phyloP scores from a whole-genome alignment of 2,329 filamentous ascomycete genomes.

The Aspergillus clavatus region DNA sequence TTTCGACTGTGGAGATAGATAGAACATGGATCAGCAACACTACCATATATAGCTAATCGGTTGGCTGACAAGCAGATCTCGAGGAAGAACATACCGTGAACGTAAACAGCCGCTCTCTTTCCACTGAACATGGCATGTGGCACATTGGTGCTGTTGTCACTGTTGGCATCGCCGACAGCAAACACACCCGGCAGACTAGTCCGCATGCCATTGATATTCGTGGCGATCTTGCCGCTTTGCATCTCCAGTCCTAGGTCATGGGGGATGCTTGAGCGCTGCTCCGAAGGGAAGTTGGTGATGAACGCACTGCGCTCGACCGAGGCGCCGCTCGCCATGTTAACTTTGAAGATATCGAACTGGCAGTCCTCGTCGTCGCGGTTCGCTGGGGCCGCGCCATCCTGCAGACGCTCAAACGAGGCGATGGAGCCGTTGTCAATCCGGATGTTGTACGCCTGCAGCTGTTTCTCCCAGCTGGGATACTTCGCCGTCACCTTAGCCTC shows the following conservation, averaged over 20 bases:
- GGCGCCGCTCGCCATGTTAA: slow-evolving; percentile 48
- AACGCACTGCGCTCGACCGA: slow-evolving; percentile 49
- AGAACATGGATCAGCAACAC: too few species aligned
- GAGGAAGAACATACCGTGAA: slow-evolving; percentile 48
- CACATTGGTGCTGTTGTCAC: slow-evolving; percentile 56
- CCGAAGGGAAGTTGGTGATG: slow-evolving; percentile 46
- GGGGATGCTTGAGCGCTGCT: slow-evolving; percentile 48
- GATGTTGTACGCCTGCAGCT: slow-evolving; percentile 49
- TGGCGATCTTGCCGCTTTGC: slow-evolving; percentile 42
- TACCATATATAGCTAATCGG: too few species aligned
- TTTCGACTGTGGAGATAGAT: slow-evolving; percentile 23
- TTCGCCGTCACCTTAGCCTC: slow-evolving; percentile 38
- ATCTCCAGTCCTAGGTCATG: slow-evolving; percentile 46
- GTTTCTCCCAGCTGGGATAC: slow-evolving; percentile 47
- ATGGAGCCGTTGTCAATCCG: slow-evolving; percentile 55
- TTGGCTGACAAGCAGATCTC: too few species aligned
- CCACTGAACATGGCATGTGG: slow-evolving; percentile 58
- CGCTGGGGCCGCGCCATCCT: slow-evolving; percentile 25
- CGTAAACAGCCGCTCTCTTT: slow-evolving; percentile 53
- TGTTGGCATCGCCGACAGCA: slow-evolving; percentile 57
- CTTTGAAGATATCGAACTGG: slow-evolving; percentile 53
- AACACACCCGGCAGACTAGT: slow-evolving; percentile 54
- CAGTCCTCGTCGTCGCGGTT: slow-evolving; percentile 26
- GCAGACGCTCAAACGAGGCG: slow-evolving; percentile 44
- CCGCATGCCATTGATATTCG: slow-evolving; percentile 42